A percentile compares a stretch with the other conserved stretches of the same genome.
These are phyloP conservation scores for Paraphoma chrysanthemicola DNA, from an alignment of 2,329 filamentous ascomycete species.

Conservation along the genomic window DNA sequence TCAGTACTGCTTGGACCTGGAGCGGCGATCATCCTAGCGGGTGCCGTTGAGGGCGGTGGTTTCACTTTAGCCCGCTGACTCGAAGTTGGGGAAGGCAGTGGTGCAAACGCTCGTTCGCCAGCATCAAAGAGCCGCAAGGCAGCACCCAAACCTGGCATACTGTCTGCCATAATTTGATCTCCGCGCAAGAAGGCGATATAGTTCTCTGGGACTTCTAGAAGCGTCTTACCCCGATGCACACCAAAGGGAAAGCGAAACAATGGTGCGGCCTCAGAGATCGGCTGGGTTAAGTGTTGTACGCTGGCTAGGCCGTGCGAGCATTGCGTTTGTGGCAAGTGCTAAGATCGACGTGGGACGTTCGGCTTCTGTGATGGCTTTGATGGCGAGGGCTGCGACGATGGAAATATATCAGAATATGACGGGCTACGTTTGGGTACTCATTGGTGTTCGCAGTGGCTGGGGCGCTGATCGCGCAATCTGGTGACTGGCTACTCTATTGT, in stretches of 20 bases:
- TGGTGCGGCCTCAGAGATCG: neutral
- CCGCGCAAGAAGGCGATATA: constrained; percentile 5
- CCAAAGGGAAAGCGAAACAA: constrained; percentile 4
- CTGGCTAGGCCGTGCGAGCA: neutral
- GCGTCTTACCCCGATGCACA: constrained; percentile 1
- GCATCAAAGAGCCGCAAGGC: constrained; percentile 5
- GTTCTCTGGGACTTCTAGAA: constrained; percentile 7
- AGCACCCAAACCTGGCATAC: constrained; percentile 3
- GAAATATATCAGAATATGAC: too few relatives aligned
- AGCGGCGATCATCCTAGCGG: neutral
- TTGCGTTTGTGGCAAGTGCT: neutral
- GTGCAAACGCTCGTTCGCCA: neutral
- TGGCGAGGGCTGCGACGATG: neutral
- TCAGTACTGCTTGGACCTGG: neutral
- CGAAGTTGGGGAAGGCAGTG: neutral
- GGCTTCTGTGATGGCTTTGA: neutral
- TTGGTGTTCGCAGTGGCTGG: neutral
- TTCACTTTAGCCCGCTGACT: neutral
- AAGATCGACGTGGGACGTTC: neutral
- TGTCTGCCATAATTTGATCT: constrained; percentile 3
- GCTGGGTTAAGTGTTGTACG: too few relatives aligned
- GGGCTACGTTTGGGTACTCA: neutral
- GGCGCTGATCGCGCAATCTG: neutral
- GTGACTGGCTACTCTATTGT: neutral
- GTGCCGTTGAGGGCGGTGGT: neutral